These are phyloP conservation scores for Cinnamomum chago DNA, from an alignment of 164 flowering plant species.

Conservation along the genomic window DNA sequence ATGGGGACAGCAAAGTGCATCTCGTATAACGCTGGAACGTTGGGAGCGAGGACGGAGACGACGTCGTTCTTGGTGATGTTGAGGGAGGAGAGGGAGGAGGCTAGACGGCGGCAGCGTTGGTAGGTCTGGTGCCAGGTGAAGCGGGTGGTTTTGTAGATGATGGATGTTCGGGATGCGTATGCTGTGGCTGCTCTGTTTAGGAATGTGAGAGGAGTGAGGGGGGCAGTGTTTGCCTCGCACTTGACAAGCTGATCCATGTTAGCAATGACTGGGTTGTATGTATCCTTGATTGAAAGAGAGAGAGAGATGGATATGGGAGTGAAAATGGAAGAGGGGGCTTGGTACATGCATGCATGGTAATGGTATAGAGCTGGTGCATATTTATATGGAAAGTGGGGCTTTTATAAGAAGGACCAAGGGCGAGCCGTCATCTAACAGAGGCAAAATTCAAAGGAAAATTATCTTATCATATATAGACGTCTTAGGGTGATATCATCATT, in stretches of 20 bases:
- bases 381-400: neutral
- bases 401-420: neutral
- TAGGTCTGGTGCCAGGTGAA: slow-evolving; percentile 79
- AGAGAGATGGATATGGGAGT: too few species aligned
- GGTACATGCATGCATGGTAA: neutral
- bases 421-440: too few species aligned
- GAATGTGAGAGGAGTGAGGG: slow-evolving; percentile 76
- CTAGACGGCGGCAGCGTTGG: slow-evolving; percentile 72
- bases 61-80: slow-evolving; percentile 56
- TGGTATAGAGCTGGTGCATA: too few species aligned
- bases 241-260: slow-evolving; percentile 59
- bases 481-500: too few species aligned
- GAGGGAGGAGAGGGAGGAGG: slow-evolving; percentile 56
- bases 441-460: too few species aligned
- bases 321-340: too few species aligned
- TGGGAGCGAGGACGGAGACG: slow-evolving; percentile 88
- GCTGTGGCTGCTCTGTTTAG: slow-evolving; percentile 55
- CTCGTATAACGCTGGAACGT: slow-evolving; percentile 84
- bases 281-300: too few species aligned
- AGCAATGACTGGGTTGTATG: slow-evolving; percentile 28
- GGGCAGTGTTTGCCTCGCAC: slow-evolving; percentile 57
- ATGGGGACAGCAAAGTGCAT: slow-evolving; percentile 96
- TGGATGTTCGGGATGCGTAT: slow-evolving; percentile 59
- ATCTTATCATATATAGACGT: too few species aligned
- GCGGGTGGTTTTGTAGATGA: slow-evolving; percentile 41